phyloP scores from a whole-genome alignment of 2,329 filamentous ascomycete genomes.

The Alternaria viburni region DNA sequence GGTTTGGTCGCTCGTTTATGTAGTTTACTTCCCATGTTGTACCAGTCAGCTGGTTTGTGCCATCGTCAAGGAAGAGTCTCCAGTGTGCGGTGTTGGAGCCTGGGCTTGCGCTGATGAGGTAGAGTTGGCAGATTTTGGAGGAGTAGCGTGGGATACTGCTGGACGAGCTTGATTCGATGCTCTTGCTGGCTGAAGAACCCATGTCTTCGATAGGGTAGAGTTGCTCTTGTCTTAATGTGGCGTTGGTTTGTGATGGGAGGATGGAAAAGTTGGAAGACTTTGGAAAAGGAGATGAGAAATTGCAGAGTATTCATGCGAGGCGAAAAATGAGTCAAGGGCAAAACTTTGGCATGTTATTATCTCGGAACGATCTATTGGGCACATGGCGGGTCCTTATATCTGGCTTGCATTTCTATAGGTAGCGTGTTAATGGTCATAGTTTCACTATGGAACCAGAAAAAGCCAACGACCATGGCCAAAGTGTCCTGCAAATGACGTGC shows the following conservation, averaged over 20 bases:
- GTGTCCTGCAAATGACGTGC: not conserved
- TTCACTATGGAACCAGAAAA: not conserved
- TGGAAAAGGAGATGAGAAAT: not conserved
- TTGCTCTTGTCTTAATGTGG: not conserved
- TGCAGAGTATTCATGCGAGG: not conserved
- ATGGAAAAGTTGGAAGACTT: not conserved
- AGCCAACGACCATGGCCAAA: not conserved
- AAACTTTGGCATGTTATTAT: not conserved
- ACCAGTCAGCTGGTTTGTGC: not conserved
- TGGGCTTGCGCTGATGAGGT: not conserved
- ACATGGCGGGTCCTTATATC: not conserved
- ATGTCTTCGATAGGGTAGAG: not conserved
- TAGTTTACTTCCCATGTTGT: not conserved
- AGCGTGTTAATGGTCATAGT: not conserved
- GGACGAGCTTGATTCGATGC: not conserved
- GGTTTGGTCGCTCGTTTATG: not conserved
- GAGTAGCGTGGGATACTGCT: not conserved
- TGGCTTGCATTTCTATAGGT: not conserved
- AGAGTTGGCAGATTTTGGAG: not conserved
- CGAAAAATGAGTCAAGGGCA: not conserved
- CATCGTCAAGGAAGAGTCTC: not conserved
- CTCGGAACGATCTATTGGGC: not conserved
- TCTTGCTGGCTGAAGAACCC: not conserved
- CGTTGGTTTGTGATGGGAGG: not conserved
- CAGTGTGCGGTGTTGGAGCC: not conserved